A percentile compares a stretch with the other conserved stretches of the same genome.
Conservation (phyloP, 257 asterid genomes). For the Nemophila menziesii region DNA sequence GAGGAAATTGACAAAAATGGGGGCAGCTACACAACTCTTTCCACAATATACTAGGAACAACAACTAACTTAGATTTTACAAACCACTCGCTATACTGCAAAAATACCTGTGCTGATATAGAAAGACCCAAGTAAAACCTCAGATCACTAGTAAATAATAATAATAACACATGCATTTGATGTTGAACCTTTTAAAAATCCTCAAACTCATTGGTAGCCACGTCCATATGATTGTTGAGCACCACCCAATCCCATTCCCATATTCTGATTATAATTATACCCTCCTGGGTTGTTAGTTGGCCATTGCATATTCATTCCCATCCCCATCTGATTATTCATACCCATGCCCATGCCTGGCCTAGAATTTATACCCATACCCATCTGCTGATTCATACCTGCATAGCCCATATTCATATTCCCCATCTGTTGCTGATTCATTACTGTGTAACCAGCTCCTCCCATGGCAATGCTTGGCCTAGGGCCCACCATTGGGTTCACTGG, state of each 20-base stretch:
- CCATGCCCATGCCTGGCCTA: constrained; percentile 4
- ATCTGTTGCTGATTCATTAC: constrained; percentile 22
- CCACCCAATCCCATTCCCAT: constrained; percentile 50
- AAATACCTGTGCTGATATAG: neutral
- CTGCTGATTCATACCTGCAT: constrained; percentile 21
- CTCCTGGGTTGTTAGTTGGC: constrained; percentile 41
- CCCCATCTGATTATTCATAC: constrained; percentile 2
- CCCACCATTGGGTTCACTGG: constrained; percentile 45
- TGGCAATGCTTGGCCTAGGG: constrained; percentile 12
- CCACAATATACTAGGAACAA: neutral
- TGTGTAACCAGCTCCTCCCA: constrained; percentile 18
- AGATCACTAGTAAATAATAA: too few species aligned
- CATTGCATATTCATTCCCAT: constrained; percentile 39
- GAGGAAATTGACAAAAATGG: too few species aligned
- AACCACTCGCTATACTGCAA: neutral
- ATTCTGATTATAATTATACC: constrained; percentile 60
- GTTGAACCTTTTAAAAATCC: neutral
- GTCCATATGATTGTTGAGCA: constrained; percentile 64
- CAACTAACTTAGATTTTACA: neutral
- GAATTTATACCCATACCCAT: constrained; percentile 28
- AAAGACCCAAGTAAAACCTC: neutral
- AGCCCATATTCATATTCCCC: too few species aligned
- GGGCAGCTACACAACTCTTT: too few species aligned
- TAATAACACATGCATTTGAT: too few species aligned
- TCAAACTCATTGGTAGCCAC: constrained; percentile 56